A percentile compares a stretch with the other conserved stretches of the same genome.
Evolutionary conservation across 208 protist species (phyloP).

Genomic region (Leishmania tarentolae): DNA sequence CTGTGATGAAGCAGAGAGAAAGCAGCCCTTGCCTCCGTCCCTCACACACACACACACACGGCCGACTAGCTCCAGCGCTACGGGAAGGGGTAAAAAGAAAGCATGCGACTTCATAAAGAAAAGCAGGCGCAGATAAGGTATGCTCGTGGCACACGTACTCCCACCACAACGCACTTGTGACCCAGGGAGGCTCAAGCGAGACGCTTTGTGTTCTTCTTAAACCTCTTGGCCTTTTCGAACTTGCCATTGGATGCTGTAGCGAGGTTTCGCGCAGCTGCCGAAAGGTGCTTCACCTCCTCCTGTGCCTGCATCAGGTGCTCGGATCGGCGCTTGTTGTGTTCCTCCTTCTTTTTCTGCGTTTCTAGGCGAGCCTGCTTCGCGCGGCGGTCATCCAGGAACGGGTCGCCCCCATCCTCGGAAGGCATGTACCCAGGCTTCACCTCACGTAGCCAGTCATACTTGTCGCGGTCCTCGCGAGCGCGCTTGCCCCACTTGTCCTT

Average conservation of each 20-base stretch:
- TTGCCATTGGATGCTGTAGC: constrained; percentile 93
- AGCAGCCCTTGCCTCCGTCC: neutral
- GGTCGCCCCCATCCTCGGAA: constrained; percentile 88
- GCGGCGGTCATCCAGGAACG: constrained; percentile 90
- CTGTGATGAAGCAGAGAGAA: neutral
- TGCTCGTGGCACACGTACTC: neutral
- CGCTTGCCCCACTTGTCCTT: constrained; percentile 94
- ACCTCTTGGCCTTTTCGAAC: constrained; percentile 77
- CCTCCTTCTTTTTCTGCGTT: constrained; percentile 90
- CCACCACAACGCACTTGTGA: neutral
- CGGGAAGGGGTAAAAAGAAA: neutral
- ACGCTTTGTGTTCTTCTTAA: constrained; percentile 68
- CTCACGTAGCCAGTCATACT: constrained; percentile 93
- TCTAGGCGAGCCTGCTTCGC: constrained; percentile 86
- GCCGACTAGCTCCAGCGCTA: neutral
- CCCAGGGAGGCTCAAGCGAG: constrained; percentile 15
- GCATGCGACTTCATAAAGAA: neutral
- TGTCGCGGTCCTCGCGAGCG: constrained; percentile 85
- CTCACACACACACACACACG: neutral
- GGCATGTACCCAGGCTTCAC: constrained; percentile 88
- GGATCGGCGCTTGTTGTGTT: constrained; percentile 87
- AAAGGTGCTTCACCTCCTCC: constrained; percentile 86
- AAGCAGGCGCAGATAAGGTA: neutral
- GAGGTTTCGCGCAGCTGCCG: constrained; percentile 63
- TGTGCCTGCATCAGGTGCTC: constrained; percentile 71